These are phyloP conservation scores for Aeminium ludgeri DNA, from an alignment of 495 filamentous ascomycete genomes.

Conservation along the genomic window DNA sequence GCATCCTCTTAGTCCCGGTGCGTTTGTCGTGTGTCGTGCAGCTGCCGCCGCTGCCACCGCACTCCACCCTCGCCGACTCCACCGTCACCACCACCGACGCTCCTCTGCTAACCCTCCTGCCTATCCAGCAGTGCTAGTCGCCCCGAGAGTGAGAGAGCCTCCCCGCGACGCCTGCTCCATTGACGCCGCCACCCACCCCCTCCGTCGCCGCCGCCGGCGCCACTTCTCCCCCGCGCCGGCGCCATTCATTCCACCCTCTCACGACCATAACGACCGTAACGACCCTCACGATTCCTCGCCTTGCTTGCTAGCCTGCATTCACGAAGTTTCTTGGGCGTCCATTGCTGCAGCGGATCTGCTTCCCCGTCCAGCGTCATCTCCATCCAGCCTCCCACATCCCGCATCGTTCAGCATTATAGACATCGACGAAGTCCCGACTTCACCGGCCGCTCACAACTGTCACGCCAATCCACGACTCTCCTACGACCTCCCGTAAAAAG, in stretches of 20 bases:
- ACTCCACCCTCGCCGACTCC: not conserved
- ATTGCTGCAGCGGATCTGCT: slow-evolving; percentile 1
- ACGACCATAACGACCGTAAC: slow-evolving; percentile 16
- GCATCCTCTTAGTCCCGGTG: slow-evolving; percentile 12
- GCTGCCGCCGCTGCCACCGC: slow-evolving; percentile 12
- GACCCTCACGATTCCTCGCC: slow-evolving; percentile 13
- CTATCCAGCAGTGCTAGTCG: not conserved
- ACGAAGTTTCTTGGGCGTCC: slow-evolving; percentile 6
- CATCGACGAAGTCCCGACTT: not conserved
- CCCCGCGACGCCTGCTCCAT: too few species aligned
- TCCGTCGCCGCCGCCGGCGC: too few species aligned
- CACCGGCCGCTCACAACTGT: not conserved
- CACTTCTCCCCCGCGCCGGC: slow-evolving; percentile 2
- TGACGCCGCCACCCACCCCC: too few species aligned
- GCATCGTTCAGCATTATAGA: slow-evolving; percentile 6
- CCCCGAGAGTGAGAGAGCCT: too few species aligned
- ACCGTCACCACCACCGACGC: not conserved
- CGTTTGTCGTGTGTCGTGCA: slow-evolving; percentile 16
- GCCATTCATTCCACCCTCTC: slow-evolving; percentile 8
- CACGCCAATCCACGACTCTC: not conserved
- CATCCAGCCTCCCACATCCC: too few species aligned
- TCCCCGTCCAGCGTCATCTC: slow-evolving; percentile 4
- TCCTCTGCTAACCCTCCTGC: not conserved
- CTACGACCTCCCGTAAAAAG: not conserved
- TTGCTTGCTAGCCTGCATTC: too few species aligned